Percentiles rank a stretch among this genome's conserved stretches.
These are phyloP conservation scores for Kluyveromyces dobzhanskii DNA, from an alignment of 805 yeast species.

Conservation along the genomic window DNA sequence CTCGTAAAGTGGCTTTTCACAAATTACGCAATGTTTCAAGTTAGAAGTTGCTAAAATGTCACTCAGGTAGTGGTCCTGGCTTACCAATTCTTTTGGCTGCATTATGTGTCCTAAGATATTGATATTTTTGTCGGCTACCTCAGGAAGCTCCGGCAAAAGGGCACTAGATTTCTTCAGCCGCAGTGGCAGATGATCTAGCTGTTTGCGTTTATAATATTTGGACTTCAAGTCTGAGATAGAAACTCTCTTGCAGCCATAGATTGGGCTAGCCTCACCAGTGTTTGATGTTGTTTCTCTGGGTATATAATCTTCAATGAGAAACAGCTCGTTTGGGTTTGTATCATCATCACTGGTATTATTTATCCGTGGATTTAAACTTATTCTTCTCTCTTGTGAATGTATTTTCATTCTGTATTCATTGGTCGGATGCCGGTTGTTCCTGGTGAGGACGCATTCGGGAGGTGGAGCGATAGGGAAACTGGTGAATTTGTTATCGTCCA, in stretches of 20 bases:
- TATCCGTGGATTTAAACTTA: constrained; percentile 7
- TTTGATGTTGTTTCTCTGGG: constrained; percentile 7
- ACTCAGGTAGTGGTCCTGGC: constrained; percentile 17
- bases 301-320: constrained; percentile 26
- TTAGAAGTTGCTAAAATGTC: constrained; percentile 12
- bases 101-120: constrained; percentile 15
- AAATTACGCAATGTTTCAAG: constrained; percentile 47
- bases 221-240: constrained; percentile 23
- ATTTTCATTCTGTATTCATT: constrained; percentile 9
- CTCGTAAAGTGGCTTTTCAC: constrained; percentile 64
- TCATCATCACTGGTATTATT: not conserved
- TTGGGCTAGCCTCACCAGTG: constrained; percentile 5
- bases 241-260: constrained; percentile 15
- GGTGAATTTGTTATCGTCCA: constrained; percentile 24
- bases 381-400: constrained; percentile 8
- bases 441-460: not conserved
- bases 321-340: constrained; percentile 1
- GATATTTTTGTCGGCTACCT: not conserved
- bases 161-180: constrained; percentile 11
- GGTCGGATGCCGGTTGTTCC: constrained; percentile 1
- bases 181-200: constrained; percentile 17
- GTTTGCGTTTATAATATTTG: constrained; percentile 14
- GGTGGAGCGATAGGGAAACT: constrained; percentile 27
- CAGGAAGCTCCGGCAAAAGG: not conserved
- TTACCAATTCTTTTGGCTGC: constrained; percentile 7